A percentile compares a stretch with the other conserved stretches of the same genome.
Evolutionary conservation across 2,329 filamentous ascomycete genomes (phyloP).

Genomic region (Elsinoe perseae): DNA sequence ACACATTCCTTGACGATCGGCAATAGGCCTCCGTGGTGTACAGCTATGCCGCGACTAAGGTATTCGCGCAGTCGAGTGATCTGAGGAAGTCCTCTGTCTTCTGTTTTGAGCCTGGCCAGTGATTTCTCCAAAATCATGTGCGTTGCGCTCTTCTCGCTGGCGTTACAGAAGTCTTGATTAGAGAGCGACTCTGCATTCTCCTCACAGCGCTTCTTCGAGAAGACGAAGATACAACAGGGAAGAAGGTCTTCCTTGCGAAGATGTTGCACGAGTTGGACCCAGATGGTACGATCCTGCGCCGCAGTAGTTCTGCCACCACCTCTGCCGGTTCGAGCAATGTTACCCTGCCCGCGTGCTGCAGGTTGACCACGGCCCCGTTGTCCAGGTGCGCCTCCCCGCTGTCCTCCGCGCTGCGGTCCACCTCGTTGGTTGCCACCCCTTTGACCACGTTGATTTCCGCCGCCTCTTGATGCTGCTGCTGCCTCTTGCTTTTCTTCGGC

Average conservation of each 20-base stretch:
- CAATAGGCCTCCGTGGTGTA: constrained; percentile 88
- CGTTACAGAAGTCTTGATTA: constrained; percentile 91
- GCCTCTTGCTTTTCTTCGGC: constrained; percentile 39
- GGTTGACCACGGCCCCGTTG: constrained; percentile 51
- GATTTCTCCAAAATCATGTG: constrained; percentile 98
- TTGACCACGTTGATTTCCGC: constrained; percentile 41
- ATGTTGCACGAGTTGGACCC: constrained; percentile 92
- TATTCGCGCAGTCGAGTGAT: constrained; percentile 82
- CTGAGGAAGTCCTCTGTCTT: constrained; percentile 84
- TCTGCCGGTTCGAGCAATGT: constrained; percentile 82
- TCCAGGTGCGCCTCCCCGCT: constrained; percentile 38
- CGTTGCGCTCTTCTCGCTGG: constrained; percentile 88
- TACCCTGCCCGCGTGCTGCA: constrained; percentile 57
- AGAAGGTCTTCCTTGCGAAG: constrained; percentile 79
- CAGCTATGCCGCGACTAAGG: constrained; percentile 79
- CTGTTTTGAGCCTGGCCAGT: constrained; percentile 78
- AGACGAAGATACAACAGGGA: constrained; percentile 94
- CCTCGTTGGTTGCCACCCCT: constrained; percentile 43
- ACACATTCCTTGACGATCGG: constrained; percentile 98
- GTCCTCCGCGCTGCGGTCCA: constrained; percentile 40
- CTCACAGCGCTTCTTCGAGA: constrained; percentile 95
- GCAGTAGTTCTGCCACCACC: constrained; percentile 80
- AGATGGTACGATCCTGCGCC: constrained; percentile 90
- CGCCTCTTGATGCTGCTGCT: constrained; percentile 44
- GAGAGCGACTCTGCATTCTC: constrained; percentile 93